Base-by-base conservation (phyloP, 257 asterid species). In the Solanum gracilifrons region DNA sequence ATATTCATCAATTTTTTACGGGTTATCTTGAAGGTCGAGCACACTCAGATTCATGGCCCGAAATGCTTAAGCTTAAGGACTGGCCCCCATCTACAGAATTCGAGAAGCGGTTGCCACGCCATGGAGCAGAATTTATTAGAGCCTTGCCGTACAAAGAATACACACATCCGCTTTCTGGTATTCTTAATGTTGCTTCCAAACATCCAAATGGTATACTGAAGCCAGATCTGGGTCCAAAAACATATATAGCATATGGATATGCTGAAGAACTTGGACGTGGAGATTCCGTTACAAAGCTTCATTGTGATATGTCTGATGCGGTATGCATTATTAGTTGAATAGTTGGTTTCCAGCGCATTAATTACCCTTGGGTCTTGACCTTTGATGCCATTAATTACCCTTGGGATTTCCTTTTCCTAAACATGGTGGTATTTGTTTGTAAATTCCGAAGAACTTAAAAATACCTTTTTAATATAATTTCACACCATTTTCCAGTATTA, bases 151-250 rank as follows among this genome's bases (percentile, higher is more conserved):
- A 58, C 83, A 91, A 92, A 87, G 98, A 94, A 82, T 94, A 93
- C 83, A 91, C 96, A 58, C 93, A 94, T 89, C 94, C 93, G 10
- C 32, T 33, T 13, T 89, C 91, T 62, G 96, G 98, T 82, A 41
- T 90, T 66, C 92, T 93, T 51, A 94, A 94, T 85, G 74, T 90
- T 88, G 95, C 97, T 10, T 72, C 95, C 18, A 93, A 91, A 85
- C 86, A 89, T 41, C 88, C 96, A 6, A 0, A 51, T 1, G 43
- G 35, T 12, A 69, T 86, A 87, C 80, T 92, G 89, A 93, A 93
- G 92, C 97, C 97, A 41, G 97, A 94, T 72, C 32, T 93, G 91
- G 97, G 97, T 86, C 97, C 98, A 32, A 94, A 94, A 89, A 92
- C 95, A 21, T 94, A 94, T 88, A 91, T 92, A 80, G 96, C 96